Evolutionary conservation across 495 filamentous ascomycete species (phyloP).

Genomic region (Aeminium ludgeri): DNA sequence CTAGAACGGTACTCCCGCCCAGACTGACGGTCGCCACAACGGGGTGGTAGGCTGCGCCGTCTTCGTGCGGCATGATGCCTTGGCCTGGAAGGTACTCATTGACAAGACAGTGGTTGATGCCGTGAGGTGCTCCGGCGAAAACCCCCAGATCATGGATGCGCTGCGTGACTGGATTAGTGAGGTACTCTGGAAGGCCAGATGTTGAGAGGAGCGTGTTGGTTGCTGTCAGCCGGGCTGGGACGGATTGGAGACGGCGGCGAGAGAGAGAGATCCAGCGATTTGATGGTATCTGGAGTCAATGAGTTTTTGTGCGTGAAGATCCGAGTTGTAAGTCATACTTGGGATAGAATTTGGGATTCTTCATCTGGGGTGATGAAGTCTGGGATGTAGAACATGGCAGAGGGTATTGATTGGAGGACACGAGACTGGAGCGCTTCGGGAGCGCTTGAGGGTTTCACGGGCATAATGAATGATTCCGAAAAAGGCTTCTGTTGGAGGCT

Average conservation of each 20-base stretch:
- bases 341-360: conserved; percentile 51
- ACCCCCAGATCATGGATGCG: conserved; percentile 44
- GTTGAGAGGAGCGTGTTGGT: conserved; percentile 59
- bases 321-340: conserved; percentile 22
- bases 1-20: conserved; percentile 57
- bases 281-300: conserved; percentile 19
- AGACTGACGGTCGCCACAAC: conserved; percentile 84
- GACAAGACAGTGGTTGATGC: conserved; percentile 76
- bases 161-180: conserved; percentile 50
- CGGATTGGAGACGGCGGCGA: conserved; percentile 77
- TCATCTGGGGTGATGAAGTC: conserved; percentile 69
- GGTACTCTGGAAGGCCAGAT: conserved; percentile 55
- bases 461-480: too few species aligned
- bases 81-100: conserved; percentile 83
- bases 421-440: neutral
- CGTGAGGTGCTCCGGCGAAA: conserved; percentile 57
- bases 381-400: conserved; percentile 67
- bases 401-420: conserved; percentile 40
- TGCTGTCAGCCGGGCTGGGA: conserved; percentile 60
- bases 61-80: conserved; percentile 94
- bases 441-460: too few species aligned
- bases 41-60: conserved; percentile 71
- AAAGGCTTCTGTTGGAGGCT: too few species aligned
- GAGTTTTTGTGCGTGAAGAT: neutral
- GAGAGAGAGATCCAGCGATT: conserved; percentile 65